phyloP scores from a whole-genome alignment of 208 protist genomes.

The Crithidia bombi region DNA sequence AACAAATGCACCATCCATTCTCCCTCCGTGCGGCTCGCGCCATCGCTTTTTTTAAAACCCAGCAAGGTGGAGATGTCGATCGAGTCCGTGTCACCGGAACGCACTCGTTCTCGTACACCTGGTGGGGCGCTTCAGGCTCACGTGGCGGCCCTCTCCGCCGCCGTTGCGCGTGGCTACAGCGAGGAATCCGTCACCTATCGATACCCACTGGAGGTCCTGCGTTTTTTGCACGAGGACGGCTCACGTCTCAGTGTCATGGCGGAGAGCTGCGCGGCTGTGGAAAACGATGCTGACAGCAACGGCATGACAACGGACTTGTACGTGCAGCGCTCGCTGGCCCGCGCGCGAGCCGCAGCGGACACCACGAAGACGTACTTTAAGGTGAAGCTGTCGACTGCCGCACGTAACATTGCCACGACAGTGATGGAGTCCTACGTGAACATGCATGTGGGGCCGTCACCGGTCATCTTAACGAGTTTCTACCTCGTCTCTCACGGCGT shows the following conservation, averaged over 20 bases:
- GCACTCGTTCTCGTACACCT: neutral
- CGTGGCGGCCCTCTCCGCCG: slow-evolving; percentile 41
- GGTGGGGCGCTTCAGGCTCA: slow-evolving; percentile 22
- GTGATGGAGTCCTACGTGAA: slow-evolving; percentile 63
- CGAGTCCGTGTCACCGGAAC: neutral
- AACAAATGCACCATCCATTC: neutral
- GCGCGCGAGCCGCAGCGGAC: slow-evolving; percentile 32
- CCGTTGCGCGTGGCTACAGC: slow-evolving; percentile 31
- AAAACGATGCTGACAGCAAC: slow-evolving; percentile 1
- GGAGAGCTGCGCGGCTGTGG: slow-evolving; percentile 36
- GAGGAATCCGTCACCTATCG: slow-evolving; percentile 32
- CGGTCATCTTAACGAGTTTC: slow-evolving; percentile 47
- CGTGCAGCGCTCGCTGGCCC: slow-evolving; percentile 40
- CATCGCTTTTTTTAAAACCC: neutral
- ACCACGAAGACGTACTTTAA: slow-evolving; percentile 54
- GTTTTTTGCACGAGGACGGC: slow-evolving; percentile 64
- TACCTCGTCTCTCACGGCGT: slow-evolving; percentile 44
- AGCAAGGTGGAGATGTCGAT: neutral
- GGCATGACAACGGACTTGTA: slow-evolving; percentile 46
- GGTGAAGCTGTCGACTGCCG: slow-evolving; percentile 43
- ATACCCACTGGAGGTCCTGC: slow-evolving; percentile 52
- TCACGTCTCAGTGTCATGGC: slow-evolving; percentile 56
- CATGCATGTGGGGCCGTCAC: slow-evolving; percentile 48
- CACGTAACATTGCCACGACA: slow-evolving; percentile 59
- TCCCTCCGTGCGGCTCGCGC: neutral